These are phyloP conservation scores for Plasmopara muralis DNA, from an alignment of 352 stramenopile genomes.

Conservation along the genomic window DNA sequence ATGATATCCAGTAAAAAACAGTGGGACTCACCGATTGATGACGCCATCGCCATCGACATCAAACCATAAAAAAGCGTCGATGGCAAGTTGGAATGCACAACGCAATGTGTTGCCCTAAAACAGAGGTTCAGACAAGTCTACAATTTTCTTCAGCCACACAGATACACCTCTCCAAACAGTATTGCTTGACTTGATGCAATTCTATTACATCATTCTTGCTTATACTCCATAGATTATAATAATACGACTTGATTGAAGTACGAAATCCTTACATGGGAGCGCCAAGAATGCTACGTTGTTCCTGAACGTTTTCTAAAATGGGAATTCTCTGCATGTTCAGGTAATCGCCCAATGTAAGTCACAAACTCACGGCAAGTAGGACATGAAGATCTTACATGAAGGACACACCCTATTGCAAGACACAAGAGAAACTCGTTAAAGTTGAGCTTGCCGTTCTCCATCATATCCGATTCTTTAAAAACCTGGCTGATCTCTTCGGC, in stretches of 20 bases:
- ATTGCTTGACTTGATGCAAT: conserved; percentile 26
- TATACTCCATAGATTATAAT: neutral
- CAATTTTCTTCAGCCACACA: neutral
- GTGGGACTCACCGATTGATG: conserved; percentile 57
- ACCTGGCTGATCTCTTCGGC: conserved; percentile 65
- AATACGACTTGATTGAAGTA: neutral
- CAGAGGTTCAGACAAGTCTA: neutral
- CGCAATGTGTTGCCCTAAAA: conserved; percentile 71
- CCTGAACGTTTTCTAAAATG: conserved; percentile 49
- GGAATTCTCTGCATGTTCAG: conserved; percentile 73
- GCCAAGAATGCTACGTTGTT: conserved; percentile 74
- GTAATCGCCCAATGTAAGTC: neutral
- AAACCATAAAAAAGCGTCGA: conserved; percentile 85
- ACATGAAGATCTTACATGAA: conserved; percentile 44
- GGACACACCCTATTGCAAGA: conserved; percentile 79
- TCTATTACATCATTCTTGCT: neutral
- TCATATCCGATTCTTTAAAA: conserved; percentile 81
- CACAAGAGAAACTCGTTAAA: conserved; percentile 88
- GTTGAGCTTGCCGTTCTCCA: conserved; percentile 64
- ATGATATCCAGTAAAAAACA: neutral
- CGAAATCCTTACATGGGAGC: conserved; percentile 42
- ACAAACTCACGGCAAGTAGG: neutral
- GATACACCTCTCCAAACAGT: conserved; percentile 57
- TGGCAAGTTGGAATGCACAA: conserved; percentile 69
- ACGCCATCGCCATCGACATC: conserved; percentile 66